Conservation (phyloP, 129 eudicot species). For the Lonicera japonica region DNA sequence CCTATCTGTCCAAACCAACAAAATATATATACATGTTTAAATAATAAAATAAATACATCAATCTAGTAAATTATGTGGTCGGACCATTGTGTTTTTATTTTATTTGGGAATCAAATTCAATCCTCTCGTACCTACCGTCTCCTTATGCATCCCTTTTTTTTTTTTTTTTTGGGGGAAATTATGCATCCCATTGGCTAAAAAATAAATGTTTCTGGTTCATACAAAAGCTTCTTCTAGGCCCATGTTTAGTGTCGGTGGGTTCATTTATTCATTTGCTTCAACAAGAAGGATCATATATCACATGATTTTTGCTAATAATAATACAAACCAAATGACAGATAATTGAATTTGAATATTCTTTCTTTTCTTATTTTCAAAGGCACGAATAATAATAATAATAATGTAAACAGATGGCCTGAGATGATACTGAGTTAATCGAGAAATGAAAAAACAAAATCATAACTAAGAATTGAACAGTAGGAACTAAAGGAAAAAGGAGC, state of each 20-base stretch:
- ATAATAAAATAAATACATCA: too few relatives aligned
- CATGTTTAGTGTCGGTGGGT: too few relatives aligned
- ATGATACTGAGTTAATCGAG: slow-evolving; percentile 13
- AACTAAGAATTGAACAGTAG: slow-evolving; percentile 2
- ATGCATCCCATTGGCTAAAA: not conserved
- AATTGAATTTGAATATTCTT: not conserved
- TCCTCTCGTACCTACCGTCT: not conserved
- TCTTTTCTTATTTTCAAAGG: slow-evolving; percentile 17
- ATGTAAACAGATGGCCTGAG: slow-evolving; percentile 35
- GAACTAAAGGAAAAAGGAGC: not conserved
- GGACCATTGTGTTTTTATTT: too few relatives aligned
- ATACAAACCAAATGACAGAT: not conserved
- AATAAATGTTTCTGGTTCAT: too few relatives aligned
- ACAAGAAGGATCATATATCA: too few relatives aligned
- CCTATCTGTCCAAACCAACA: too few relatives aligned
- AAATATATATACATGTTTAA: too few relatives aligned
- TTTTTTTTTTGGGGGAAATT: too few relatives aligned
- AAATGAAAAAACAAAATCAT: not conserved
- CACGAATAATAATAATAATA: slow-evolving; percentile 15
- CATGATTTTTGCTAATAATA: too few relatives aligned
- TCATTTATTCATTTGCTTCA: too few relatives aligned
- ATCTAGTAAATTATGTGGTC: not conserved
- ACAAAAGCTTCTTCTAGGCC: too few relatives aligned
- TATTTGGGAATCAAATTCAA: not conserved
- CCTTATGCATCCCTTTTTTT: not conserved